Conservation (phyloP, 305 asterid species). For the Solanum hybrid region DNA sequence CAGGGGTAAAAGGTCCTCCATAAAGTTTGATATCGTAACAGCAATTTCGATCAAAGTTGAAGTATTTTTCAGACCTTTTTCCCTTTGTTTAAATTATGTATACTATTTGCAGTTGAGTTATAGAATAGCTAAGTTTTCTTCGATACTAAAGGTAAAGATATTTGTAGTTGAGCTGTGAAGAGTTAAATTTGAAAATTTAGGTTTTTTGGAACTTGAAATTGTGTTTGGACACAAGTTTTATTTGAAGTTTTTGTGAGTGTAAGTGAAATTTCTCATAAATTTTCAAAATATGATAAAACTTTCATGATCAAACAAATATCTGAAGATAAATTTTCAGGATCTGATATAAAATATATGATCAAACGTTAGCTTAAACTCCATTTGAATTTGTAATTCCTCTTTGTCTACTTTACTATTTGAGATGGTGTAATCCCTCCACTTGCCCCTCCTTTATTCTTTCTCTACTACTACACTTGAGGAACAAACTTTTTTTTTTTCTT, state of each 20-base stretch:
- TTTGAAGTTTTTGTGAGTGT: neutral
- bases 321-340: neutral
- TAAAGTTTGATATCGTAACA: too few relatives aligned
- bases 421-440: neutral
- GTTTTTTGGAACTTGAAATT: neutral
- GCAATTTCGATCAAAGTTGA: too few relatives aligned
- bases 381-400: neutral
- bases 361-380: neutral
- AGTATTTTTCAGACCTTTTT: too few relatives aligned
- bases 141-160: neutral
- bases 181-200: neutral
- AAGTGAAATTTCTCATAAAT: neutral
- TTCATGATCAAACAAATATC: neutral
- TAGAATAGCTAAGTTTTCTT: neutral
- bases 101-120: neutral
- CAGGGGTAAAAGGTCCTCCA: too few relatives aligned
- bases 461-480: neutral
- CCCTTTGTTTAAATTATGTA: neutral
- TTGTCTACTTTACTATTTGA: neutral
- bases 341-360: neutral
- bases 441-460: neutral
- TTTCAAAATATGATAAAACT: neutral
- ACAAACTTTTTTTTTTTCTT: neutral
- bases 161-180: neutral
- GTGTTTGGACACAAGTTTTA: neutral